These are phyloP conservation scores for Fraxinus sp. DNA, from an alignment of 305 asterid species.

Conservation along the genomic window DNA sequence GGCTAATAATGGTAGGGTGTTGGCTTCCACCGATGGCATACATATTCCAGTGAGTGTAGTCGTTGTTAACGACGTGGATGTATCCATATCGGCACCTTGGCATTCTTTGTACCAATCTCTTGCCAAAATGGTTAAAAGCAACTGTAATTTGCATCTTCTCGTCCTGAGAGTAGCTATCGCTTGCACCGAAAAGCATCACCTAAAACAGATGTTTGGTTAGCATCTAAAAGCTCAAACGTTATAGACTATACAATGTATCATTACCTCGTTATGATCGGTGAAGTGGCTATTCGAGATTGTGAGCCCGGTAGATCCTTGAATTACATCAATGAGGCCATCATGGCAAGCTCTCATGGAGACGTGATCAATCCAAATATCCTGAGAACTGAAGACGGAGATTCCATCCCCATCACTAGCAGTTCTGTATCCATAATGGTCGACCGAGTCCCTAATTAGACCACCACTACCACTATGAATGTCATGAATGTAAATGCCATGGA, in stretches of 20 bases:
- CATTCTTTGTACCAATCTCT: conserved; percentile 45
- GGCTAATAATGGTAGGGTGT: conserved; percentile 46
- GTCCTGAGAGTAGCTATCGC: conserved; percentile 28
- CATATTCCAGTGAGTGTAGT: conserved; percentile 50
- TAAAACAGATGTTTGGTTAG: not conserved
- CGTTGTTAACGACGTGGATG: conserved; percentile 51
- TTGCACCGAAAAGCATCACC: conserved; percentile 48
- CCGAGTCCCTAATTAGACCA: conserved; percentile 50
- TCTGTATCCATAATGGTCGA: conserved; percentile 49
- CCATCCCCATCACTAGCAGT: conserved; percentile 71
- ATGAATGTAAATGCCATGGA: conserved; percentile 54
- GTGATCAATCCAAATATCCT: conserved; percentile 67
- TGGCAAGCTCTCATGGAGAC: conserved; percentile 54
- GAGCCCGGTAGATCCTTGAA: conserved; percentile 55
- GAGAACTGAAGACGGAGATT: conserved; percentile 53
- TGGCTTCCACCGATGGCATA: conserved; percentile 53
- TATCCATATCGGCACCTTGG: conserved; percentile 47
- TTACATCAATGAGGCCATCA: conserved; percentile 62
- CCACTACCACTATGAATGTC: conserved; percentile 43
- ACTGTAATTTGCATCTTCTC: conserved; percentile 43
- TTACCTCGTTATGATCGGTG: conserved; percentile 68
- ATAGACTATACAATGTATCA: not conserved
- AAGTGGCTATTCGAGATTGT: conserved; percentile 67
- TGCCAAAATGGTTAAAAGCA: conserved; percentile 47
- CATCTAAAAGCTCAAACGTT: not conserved